These are phyloP conservation scores for Simmondsia chinensis DNA, from an alignment of 148 eudicot species.

Conservation along the genomic window DNA sequence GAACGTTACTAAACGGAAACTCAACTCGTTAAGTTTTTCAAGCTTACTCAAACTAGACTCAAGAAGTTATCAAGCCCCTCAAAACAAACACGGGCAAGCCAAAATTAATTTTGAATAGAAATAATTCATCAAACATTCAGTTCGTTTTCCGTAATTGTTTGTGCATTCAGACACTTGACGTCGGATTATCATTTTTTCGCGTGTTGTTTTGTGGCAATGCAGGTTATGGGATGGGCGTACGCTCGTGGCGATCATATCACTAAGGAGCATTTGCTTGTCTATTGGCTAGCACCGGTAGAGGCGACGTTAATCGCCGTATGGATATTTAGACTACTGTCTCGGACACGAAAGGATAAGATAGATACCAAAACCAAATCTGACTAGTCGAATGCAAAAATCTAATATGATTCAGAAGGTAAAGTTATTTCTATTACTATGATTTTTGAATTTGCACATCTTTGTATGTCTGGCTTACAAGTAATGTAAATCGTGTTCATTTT, in stretches of 20 bases:
- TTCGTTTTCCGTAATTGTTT: not conserved
- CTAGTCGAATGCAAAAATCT: no score
- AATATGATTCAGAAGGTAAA: no score
- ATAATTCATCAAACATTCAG: no score
- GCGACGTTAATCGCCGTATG: constrained; percentile 70
- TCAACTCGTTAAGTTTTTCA: no score
- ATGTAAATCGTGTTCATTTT: no score
- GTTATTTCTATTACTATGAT: no score
- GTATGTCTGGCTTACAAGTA: no score
- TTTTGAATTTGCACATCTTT: no score
- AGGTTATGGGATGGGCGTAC: constrained; percentile 95
- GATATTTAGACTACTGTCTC: constrained; percentile 37
- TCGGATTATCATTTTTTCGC: not conserved
- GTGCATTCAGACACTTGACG: not conserved
- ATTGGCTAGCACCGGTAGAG: constrained; percentile 89
- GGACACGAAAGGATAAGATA: constrained; percentile 20
- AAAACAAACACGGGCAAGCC: no score
- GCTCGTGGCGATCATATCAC: constrained; percentile 73
- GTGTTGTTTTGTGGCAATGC: constrained; percentile 2
- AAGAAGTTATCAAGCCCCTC: no score
- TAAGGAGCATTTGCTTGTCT: constrained; percentile 81
- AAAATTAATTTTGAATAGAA: not conserved
- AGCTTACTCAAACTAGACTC: no score
- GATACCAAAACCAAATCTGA: constrained; percentile 32
- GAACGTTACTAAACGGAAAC: no score